Percentiles rank a stretch among this genome's conserved stretches.
Evolutionary conservation across 108 stramenopile species (phyloP).

Genomic region (Aurantiochytrium sp.): DNA sequence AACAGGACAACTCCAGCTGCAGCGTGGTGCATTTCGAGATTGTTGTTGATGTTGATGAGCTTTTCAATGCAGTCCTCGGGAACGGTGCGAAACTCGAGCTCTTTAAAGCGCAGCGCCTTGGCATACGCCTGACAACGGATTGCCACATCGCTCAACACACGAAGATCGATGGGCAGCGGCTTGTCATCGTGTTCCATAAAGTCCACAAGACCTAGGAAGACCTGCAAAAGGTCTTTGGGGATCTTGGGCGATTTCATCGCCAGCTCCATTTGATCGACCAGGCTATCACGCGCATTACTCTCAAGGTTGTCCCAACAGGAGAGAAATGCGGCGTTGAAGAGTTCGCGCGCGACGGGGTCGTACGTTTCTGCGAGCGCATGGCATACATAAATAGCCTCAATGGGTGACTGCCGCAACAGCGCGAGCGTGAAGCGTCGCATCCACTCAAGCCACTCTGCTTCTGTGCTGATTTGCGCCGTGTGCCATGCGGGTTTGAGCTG

Average conservation of each 20-base stretch:
- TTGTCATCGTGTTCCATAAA: constrained; percentile 90
- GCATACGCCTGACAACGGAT: constrained; percentile 91
- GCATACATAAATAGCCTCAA: constrained; percentile 73
- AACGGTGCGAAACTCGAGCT: constrained; percentile 57
- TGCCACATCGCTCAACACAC: constrained; percentile 78
- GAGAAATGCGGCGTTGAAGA: constrained; percentile 93
- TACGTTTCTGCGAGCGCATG: constrained; percentile 81
- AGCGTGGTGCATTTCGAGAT: constrained; percentile 87
- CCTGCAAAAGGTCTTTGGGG: constrained; percentile 71
- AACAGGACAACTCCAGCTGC: constrained; percentile 85
- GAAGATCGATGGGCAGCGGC: constrained; percentile 86
- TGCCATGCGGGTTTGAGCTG: constrained; percentile 81
- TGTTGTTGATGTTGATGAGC: constrained; percentile 93
- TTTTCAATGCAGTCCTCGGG: constrained; percentile 54
- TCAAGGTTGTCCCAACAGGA: constrained; percentile 85
- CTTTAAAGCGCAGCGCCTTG: constrained; percentile 88
- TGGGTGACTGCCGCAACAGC: constrained; percentile 82
- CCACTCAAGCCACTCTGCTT: constrained; percentile 96
- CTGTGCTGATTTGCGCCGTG: constrained; percentile 73
- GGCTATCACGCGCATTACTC: constrained; percentile 56
- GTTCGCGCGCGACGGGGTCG: constrained; percentile 81
- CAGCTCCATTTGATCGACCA: constrained; percentile 71
- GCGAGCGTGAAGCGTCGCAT: constrained; percentile 79
- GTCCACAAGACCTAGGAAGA: constrained; percentile 88
- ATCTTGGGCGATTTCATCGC: constrained; percentile 69